These are phyloP conservation scores for Singerocomus inundabilis DNA, from an alignment of 1,284 basidiomycete species.

Conservation along the genomic window DNA sequence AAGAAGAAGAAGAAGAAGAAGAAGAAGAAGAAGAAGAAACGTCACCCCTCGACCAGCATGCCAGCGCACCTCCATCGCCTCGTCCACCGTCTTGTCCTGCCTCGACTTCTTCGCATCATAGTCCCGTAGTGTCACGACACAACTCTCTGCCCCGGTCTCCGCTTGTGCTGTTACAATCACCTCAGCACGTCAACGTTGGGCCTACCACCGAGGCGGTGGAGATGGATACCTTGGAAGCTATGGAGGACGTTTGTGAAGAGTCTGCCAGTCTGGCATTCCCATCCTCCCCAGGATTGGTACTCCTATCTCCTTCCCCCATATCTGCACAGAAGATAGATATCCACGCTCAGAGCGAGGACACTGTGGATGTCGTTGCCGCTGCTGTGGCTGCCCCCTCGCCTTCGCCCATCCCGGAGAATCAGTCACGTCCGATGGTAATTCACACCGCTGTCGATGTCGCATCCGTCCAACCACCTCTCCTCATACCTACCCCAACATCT, in stretches of 20 bases:
- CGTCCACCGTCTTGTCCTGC: conserved; percentile 17
- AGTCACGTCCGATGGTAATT: conserved; percentile 25
- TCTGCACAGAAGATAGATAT: neutral
- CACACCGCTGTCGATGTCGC: conserved; percentile 32
- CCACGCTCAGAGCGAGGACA: neutral
- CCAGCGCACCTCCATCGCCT: conserved; percentile 8
- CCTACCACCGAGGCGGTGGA: conserved; percentile 10
- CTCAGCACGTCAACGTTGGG: conserved; percentile 7
- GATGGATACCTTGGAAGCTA: conserved; percentile 16
- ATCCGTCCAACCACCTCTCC: conserved; percentile 28
- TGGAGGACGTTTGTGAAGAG: conserved; percentile 23
- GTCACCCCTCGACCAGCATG: conserved; percentile 4
- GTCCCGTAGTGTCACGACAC: conserved; percentile 16
- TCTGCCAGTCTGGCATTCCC: too few species aligned
- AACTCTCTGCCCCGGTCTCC: conserved; percentile 19
- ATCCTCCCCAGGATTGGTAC: too few species aligned
- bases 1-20: conserved; percentile 14
- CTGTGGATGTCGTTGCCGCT: conserved; percentile 1
- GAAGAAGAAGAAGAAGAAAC: conserved; percentile 21
- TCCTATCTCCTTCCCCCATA: conserved; percentile 25
- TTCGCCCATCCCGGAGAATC: conserved; percentile 3
- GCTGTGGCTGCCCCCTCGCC: neutral
- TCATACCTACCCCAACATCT: conserved; percentile 37
- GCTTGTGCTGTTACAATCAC: conserved; percentile 5
- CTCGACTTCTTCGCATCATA: conserved; percentile 12